These are phyloP conservation scores for Silene noctiflora DNA, from an alignment of 179 eudicot species.

Conservation along the genomic window DNA sequence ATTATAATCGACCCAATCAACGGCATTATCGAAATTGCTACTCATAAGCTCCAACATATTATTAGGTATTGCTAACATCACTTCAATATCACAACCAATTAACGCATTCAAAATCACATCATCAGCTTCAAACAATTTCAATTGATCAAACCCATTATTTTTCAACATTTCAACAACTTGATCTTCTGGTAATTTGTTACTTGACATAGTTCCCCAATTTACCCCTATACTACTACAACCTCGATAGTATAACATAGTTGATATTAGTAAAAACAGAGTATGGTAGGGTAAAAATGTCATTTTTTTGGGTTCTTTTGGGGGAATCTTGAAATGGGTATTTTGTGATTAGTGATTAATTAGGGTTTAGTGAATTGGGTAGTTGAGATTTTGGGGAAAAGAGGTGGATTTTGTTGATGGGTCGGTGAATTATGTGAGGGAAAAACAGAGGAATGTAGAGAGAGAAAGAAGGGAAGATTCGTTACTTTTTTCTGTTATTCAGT, in stretches of 20 bases:
- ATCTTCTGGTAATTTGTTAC: slow-evolving; percentile 59
- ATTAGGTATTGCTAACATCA: slow-evolving; percentile 87
- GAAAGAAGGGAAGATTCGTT: slow-evolving; percentile 34
- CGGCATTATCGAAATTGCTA: slow-evolving; percentile 47
- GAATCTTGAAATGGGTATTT: slow-evolving; percentile 34
- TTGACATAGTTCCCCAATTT: slow-evolving; percentile 95
- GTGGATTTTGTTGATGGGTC: slow-evolving; percentile 8
- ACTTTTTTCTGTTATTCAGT: slow-evolving; percentile 45
- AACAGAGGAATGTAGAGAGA: slow-evolving; percentile 17
- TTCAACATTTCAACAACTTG: slow-evolving; percentile 72
- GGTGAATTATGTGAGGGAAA: slow-evolving; percentile 7
- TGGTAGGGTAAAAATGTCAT: slow-evolving; percentile 13
- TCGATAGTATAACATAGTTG: slow-evolving; percentile 2
- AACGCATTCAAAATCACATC: slow-evolving; percentile 57
- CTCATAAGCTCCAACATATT: slow-evolving; percentile 71
- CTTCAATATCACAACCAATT: slow-evolving; percentile 60
- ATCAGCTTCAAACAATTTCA: slow-evolving; percentile 89
- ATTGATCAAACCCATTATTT: slow-evolving; percentile 72
- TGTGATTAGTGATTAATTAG: too few species aligned
- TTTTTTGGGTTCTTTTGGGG: slow-evolving; percentile 6
- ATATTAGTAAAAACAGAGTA: slow-evolving; percentile 23
- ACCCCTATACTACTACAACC: slow-evolving; percentile 60
- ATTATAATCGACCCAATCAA: slow-evolving; percentile 81
- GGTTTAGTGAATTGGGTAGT: slow-evolving; percentile 26
- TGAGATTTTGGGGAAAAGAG: slow-evolving; percentile 11